Evolutionary conservation across 192 early-diverging fungal species (phyloP), one percentile per base, ranked within the genome.

Genomic region (Spizellomyces punctatus): DNA sequence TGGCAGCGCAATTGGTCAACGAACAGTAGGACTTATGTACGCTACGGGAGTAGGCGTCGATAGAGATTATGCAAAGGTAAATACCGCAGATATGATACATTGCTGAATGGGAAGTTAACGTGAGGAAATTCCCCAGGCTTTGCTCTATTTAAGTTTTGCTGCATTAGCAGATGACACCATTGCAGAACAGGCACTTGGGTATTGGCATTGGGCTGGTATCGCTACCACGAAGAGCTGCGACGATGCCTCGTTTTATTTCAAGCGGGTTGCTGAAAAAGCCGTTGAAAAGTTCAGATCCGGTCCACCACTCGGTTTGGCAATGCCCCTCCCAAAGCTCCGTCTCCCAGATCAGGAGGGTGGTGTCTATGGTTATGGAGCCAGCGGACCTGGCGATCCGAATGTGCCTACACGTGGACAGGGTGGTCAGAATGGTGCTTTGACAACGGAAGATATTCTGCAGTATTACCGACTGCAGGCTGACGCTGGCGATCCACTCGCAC

Each of bases 11-110:
- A 83, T 89, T 10, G 95, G 92, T 14, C 97, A 95, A 72, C 90
- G 95, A 41, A 92, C 92, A 83, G 76, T 97, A 6, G 97, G 96
- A 12, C 86, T 95, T 58, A 89, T 95, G 77, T 91, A 97, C 77
- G 90, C 96, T 10, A 95, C 96, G 0, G 96, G 94, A 1, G 65
- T 98, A 58, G 95, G 95, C 10, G 86, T 89, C 8, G 65, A 82
- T 59, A 54, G 91, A 10, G 85, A 93, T 74, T 90, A 94, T 72
- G 85, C 89, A 19, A 88, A 88, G 65, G 90, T 90, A 43, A 52
- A 73, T 47, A 1, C 5, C 58, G 41, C 46, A 21, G 42, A 41
- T 69, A 17, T 64, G 19, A 21, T 76, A 27, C 10, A 46, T 27
- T 61, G 16, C 19, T 36, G 10, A 58, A 57, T 60, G 12, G 66